Evolutionary conservation across 805 yeast genomes (phyloP).

Genomic region (Candida succiphila): DNA sequence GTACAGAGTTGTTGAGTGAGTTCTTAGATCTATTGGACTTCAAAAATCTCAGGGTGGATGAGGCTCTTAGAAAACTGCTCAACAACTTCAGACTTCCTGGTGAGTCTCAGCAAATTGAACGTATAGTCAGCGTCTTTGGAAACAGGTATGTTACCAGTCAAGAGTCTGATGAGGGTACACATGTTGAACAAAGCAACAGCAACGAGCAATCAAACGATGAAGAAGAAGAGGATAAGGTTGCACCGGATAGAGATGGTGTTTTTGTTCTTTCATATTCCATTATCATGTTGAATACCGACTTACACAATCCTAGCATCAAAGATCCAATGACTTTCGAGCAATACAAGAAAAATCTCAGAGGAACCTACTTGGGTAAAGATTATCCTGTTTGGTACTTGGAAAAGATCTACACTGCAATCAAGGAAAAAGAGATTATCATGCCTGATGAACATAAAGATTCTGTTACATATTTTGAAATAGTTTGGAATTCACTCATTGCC

Average conservation of each 20-base stretch:
- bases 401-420: constrained; percentile 70
- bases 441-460: constrained; percentile 97
- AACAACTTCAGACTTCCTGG: constrained; percentile 90
- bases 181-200: constrained; percentile 16
- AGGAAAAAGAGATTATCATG: constrained; percentile 85
- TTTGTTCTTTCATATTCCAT: constrained; percentile 86
- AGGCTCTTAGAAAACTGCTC: constrained; percentile 75
- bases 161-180: constrained; percentile 11
- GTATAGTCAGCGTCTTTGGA: constrained; percentile 82
- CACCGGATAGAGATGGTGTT: constrained; percentile 78
- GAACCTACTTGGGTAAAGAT: constrained; percentile 65
- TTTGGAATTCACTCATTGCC: constrained; percentile 63
- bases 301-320: constrained; percentile 87
- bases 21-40: constrained; percentile 73
- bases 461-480: constrained; percentile 84
- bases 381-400: constrained; percentile 81
- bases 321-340: constrained; percentile 84
- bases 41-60: constrained; percentile 75
- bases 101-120: constrained; percentile 93
- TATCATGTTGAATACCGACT: constrained; percentile 89
- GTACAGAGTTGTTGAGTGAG: constrained; percentile 43
- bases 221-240: constrained; percentile 35
- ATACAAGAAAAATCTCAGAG: constrained; percentile 70
- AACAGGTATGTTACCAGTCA: constrained; percentile 67
- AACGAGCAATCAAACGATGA: constrained; percentile 10